A percentile compares a stretch with the other conserved stretches of the same genome.
phyloP scores from a whole-genome alignment of 2,329 filamentous ascomycete genomes.

The Claviceps africana region DNA sequence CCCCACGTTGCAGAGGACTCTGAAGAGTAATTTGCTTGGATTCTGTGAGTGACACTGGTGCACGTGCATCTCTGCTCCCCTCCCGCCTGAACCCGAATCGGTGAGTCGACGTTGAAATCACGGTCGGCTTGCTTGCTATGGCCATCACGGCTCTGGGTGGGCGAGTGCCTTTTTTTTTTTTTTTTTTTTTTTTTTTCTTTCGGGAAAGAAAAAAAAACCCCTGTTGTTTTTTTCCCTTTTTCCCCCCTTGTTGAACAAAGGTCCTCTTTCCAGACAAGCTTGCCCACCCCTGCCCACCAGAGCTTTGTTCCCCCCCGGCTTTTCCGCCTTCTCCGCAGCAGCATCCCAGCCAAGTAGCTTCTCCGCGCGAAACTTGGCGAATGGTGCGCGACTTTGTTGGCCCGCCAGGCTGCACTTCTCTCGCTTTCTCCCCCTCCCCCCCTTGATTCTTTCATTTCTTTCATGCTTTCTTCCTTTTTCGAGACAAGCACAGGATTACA shows the following conservation, averaged over 20 bases:
- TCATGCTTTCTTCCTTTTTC: background rate
- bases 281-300: background rate
- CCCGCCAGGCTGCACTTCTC: background rate
- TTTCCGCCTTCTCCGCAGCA: constrained; percentile 2
- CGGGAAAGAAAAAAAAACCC: no score
- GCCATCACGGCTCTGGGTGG: no score
- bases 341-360: background rate
- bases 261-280: background rate
- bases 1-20: background rate
- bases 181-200: background rate
- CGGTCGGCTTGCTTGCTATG: no score
- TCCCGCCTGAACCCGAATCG: no score
- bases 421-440: no score
- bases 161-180: background rate
- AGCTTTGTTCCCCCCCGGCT: background rate
- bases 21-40: background rate
- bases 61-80: background rate
- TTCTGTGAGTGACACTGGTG: background rate
- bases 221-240: background rate
- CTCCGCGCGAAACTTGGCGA: background rate
- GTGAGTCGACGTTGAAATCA: no score
- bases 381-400: background rate
- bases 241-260: background rate
- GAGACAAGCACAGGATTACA: background rate
- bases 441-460: no score